These are phyloP conservation scores for Gossypium gossypioides DNA, from an alignment of 441 rosid species.

Conservation along the genomic window DNA sequence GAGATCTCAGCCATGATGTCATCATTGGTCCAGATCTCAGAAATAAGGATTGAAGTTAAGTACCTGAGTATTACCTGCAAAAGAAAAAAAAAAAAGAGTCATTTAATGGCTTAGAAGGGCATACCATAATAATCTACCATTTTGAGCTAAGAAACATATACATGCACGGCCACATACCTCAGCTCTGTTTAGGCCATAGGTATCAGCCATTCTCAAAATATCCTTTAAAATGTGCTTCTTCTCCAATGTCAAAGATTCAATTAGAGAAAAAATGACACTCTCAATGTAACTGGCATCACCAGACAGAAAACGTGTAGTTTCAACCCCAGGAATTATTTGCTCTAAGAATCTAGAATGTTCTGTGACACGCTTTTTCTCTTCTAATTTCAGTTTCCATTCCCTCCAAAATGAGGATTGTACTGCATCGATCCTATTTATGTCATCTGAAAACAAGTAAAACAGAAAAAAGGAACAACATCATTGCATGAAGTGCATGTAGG, in stretches of 20 bases:
- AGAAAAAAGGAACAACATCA: conserved; percentile 12
- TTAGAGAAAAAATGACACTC: conserved; percentile 45
- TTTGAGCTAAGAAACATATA: conserved; percentile 2
- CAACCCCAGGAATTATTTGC: conserved; percentile 83
- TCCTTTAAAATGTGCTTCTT: conserved; percentile 70
- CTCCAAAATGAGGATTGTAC: conserved; percentile 90
- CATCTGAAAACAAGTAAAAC: conserved; percentile 44
- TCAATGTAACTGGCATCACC: conserved; percentile 62
- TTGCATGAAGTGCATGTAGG: neutral
- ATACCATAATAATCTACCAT: conserved; percentile 7
- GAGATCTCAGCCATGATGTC: conserved; percentile 66
- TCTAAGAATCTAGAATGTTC: conserved; percentile 78
- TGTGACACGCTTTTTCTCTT: conserved; percentile 66
- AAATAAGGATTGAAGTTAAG: conserved; percentile 59
- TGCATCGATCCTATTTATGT: conserved; percentile 61
- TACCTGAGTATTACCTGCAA: conserved; percentile 58
- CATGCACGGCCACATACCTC: conserved; percentile 44
- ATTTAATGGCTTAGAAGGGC: conserved; percentile 1
- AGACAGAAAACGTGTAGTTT: conserved; percentile 70
- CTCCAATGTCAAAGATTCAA: conserved; percentile 63
- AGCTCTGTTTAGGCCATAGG: conserved; percentile 49
- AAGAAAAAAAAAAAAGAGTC: conserved; percentile 2
- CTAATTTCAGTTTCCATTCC: conserved; percentile 91
- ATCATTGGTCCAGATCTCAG: conserved; percentile 73
- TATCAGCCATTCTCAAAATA: conserved; percentile 52